Base-by-base conservation (phyloP, 1,139 yeast species). In the Scheffersomyces stambukii region DNA sequence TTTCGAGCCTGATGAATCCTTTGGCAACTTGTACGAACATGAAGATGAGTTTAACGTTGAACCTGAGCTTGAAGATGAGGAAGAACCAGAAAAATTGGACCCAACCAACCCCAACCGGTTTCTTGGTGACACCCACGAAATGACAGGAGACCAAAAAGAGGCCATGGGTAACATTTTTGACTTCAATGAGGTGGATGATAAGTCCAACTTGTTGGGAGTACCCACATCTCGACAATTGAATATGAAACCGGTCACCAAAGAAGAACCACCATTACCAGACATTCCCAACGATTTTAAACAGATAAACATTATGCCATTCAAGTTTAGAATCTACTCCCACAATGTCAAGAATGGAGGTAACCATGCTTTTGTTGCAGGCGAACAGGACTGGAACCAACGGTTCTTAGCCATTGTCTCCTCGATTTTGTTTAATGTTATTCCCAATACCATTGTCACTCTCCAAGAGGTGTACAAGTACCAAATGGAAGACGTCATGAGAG, bases 391-490 rank as follows among this genome's bases (percentile, higher is more conserved):
- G 69, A 31, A 28, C 5, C 42, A 48, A 9, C 41, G 69, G 22
- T 43, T 38, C 21, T 40, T 43, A 13, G 46, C 48, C 10, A 43
- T 62, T 12, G 42, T 50, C 17, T 42, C 48, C 12, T 60, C 67
- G 4, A 59, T 62, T 21, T 46, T 39, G 27, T 52, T 56, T 34
- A 47, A 60, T 38, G 30, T 52, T 2, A 33, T 31, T 6, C 30
- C 30, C 5, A 54, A 57, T 36, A 46, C 61, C 3, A 47, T 62
- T 5, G 54, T 62, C 6, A 45, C 64, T 1, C 49, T 62, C 20
- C 69, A 62, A 41, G 68, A 61, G 35, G 61, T 54, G 16, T 54
- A 59, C 38, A 46, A 52, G 29, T 54, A 52, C 31, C 68, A 61
- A 42, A 35, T 61, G 40, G 44, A 50, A 14, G 63, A 59, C 32